phyloP scores from a whole-genome alignment of 768 basidiomycete species.

The Clathrus columnatus region DNA sequence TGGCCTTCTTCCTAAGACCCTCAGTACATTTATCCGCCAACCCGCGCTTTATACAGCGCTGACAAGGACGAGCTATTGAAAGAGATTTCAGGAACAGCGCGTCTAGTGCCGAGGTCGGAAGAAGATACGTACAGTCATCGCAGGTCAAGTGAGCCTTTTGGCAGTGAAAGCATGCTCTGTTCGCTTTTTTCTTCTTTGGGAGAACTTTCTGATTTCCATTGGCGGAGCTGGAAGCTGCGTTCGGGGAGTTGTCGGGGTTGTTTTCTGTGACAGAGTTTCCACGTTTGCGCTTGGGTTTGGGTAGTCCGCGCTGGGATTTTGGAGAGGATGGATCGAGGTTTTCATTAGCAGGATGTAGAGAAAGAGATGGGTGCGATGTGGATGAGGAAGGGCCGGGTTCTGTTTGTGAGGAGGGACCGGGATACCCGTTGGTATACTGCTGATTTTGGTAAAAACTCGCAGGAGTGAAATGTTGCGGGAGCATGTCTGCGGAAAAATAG shows the following conservation, averaged over 20 bases:
- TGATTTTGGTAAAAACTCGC: conserved; percentile 5
- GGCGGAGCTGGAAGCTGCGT: conserved; percentile 21
- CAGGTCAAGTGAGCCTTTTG: conserved; percentile 98
- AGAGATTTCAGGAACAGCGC: conserved; percentile 16
- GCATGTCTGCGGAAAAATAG: not conserved
- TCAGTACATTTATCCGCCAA: conserved; percentile 84
- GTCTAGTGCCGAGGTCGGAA: conserved; percentile 2
- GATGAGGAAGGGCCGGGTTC: conserved; percentile 26
- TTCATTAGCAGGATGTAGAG: conserved; percentile 13
- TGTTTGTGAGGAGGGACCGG: conserved; percentile 6
- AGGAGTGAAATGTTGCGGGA: conserved; percentile 9
- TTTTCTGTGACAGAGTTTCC: conserved; percentile 51
- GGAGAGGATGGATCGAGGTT: not conserved
- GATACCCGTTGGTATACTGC: conserved; percentile 6
- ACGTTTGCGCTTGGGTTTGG: conserved; percentile 49
- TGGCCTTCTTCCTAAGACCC: conserved; percentile 95
- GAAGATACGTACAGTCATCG: conserved; percentile 73
- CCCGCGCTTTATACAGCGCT: conserved; percentile 90
- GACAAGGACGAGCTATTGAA: conserved; percentile 82
- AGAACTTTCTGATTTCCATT: conserved; percentile 51
- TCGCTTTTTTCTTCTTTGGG: conserved; percentile 92
- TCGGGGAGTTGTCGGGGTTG: conserved; percentile 31
- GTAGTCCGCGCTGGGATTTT: not conserved
- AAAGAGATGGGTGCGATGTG: conserved; percentile 29
- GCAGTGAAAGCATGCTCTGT: conserved; percentile 89